Conservation (phyloP, 2,329 filamentous ascomycete species). For the Colletotrichum navitas region DNA sequence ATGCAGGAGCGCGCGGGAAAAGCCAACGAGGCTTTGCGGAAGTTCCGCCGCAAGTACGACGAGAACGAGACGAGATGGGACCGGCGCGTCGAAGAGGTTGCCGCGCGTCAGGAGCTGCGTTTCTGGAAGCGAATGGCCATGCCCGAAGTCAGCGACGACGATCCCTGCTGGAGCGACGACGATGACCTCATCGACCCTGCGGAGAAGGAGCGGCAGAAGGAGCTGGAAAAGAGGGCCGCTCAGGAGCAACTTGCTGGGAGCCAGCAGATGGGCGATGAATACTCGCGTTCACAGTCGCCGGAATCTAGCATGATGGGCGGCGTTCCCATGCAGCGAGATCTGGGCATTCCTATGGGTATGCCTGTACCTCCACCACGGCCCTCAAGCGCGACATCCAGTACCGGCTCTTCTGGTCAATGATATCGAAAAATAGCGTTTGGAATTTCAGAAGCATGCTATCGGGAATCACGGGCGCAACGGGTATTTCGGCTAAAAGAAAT, state of each 20-base stretch:
- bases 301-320: constrained; percentile 52
- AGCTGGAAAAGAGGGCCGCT: constrained; percentile 62
- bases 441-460: constrained; percentile 1
- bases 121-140: constrained; percentile 78
- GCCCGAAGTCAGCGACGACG: constrained; percentile 70
- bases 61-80: constrained; percentile 68
- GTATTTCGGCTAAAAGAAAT: constrained; percentile 4
- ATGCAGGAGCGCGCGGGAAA: constrained; percentile 72
- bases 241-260: constrained; percentile 54
- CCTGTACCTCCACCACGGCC: constrained; percentile 56
- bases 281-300: constrained; percentile 48
- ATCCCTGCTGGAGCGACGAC: constrained; percentile 73
- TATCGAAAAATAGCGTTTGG: constrained; percentile 48
- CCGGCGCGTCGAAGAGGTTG: constrained; percentile 64
- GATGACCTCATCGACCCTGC: constrained; percentile 72
- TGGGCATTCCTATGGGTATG: constrained; percentile 48
- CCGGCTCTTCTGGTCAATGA: constrained; percentile 57
- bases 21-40: constrained; percentile 69
- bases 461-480: constrained; percentile 6
- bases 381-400: constrained; percentile 57
- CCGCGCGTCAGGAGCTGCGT: constrained; percentile 68
- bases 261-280: constrained; percentile 51
- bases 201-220: constrained; percentile 68
- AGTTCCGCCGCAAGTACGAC: constrained; percentile 68
- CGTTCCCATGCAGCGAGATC: constrained; percentile 56